Conservation (phyloP, 2,329 filamentous ascomycete genomes). For the Eurotiales sp. region DNA sequence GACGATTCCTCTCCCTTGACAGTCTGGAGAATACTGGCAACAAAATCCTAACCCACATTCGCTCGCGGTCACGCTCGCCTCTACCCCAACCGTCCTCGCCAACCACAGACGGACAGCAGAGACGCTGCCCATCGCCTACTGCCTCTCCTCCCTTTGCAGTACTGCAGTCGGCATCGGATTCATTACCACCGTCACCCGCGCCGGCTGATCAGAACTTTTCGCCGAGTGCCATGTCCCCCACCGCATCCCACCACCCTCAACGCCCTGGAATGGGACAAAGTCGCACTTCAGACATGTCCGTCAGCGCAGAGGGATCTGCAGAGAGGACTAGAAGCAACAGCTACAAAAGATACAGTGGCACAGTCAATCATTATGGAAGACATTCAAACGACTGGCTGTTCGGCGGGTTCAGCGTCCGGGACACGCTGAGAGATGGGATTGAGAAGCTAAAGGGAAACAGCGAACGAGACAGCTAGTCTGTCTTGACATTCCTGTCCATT, state of each 20-base stretch:
- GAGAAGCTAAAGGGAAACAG: slow-evolving; percentile 29
- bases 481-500: neutral
- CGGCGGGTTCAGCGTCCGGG: slow-evolving; percentile 45
- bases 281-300: neutral
- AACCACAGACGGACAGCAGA: neutral
- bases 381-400: slow-evolving; percentile 53
- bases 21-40: slow-evolving; percentile 5
- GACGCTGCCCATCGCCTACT: neutral
- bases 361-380: slow-evolving; percentile 44
- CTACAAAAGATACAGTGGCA: slow-evolving; percentile 38
- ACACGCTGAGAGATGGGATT: slow-evolving; percentile 42
- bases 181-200: neutral
- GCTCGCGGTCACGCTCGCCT: slow-evolving; percentile 12
- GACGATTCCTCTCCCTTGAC: slow-evolving; percentile 12
- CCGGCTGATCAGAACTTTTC: neutral
- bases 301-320: neutral
- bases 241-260: neutral
- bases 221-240: slow-evolving; percentile 4
- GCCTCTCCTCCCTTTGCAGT: neutral
- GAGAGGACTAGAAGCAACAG: slow-evolving; percentile 27
- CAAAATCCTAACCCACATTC: slow-evolving; percentile 10
- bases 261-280: slow-evolving; percentile 2
- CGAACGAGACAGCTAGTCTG: slow-evolving; percentile 27
- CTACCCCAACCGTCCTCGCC: slow-evolving; percentile 6
- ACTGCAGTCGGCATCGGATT: neutral